Conservation (phyloP, 768 basidiomycete species). For the Candolleomyces eurysporus region DNA sequence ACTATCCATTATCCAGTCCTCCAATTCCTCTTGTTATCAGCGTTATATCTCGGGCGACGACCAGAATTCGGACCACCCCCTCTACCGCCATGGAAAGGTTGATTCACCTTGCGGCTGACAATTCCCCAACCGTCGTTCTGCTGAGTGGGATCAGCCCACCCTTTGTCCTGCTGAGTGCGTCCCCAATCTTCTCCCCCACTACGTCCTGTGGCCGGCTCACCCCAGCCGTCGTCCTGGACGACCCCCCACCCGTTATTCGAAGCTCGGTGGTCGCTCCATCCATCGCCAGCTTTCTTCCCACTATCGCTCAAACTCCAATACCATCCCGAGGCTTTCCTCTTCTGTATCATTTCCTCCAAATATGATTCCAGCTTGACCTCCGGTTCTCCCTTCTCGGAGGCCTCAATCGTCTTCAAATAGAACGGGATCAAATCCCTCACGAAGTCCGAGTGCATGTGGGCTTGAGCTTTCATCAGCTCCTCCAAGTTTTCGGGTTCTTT, state of each 20-base stretch:
- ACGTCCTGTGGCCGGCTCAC: background rate
- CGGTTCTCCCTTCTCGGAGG: conserved; percentile 12
- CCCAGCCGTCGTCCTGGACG: background rate
- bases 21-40: too few species aligned
- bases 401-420: conserved; percentile 10
- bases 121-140: too few species aligned
- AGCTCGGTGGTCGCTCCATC: conserved; percentile 8
- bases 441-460: conserved; percentile 1
- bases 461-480: conserved; percentile 2
- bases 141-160: too few species aligned
- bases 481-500: conserved; percentile 4
- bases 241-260: conserved; percentile 5
- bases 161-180: too few species aligned
- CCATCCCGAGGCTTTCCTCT: conserved; percentile 9
- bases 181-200: background rate
- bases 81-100: too few species aligned
- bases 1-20: too few species aligned
- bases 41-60: too few species aligned
- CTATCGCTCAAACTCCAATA: background rate
- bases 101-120: too few species aligned
- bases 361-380: conserved; percentile 13
- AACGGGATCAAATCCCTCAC: conserved; percentile 10
- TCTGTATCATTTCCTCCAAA: conserved; percentile 6
- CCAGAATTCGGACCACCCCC: too few species aligned
- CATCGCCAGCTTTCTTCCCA: conserved; percentile 1